A percentile compares a stretch with the other conserved stretches of the same genome.
phyloP scores from a whole-genome alignment of 2,329 filamentous ascomycete species.

The Botryotinia calthae region DNA sequence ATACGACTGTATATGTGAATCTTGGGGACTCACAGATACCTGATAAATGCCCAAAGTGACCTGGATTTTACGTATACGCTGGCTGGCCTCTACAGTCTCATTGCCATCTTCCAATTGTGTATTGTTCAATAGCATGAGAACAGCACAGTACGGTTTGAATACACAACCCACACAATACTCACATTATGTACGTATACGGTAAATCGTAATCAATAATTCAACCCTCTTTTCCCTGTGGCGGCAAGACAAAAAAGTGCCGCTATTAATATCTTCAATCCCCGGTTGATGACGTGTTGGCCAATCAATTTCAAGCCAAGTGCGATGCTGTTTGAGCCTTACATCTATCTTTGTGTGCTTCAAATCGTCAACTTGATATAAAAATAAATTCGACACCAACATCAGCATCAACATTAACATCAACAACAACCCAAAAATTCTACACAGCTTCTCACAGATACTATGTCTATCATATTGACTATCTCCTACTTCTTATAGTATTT shows the following conservation, averaged over 20 bases:
- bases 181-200: background rate
- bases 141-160: background rate
- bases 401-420: background rate
- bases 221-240: background rate
- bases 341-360: background rate
- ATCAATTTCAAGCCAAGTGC: background rate
- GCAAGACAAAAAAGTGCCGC: too few relatives aligned
- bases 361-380: slow-evolving; percentile 1
- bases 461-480: background rate
- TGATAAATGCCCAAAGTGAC: background rate
- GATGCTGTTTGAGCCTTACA: background rate
- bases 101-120: background rate
- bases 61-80: background rate
- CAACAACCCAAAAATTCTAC: background rate
- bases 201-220: background rate
- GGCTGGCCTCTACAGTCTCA: background rate
- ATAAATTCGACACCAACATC: background rate
- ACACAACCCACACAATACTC: background rate
- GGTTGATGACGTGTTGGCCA: slow-evolving; percentile 17
- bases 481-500: background rate
- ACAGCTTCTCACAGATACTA: background rate
- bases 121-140: background rate
- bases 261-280: background rate
- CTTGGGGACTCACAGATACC: background rate
- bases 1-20: background rate